A percentile compares a stretch with the other conserved stretches of the same genome.
Evolutionary conservation across 768 basidiomycete genomes (phyloP).

Genomic region (Ramaria sp.): DNA sequence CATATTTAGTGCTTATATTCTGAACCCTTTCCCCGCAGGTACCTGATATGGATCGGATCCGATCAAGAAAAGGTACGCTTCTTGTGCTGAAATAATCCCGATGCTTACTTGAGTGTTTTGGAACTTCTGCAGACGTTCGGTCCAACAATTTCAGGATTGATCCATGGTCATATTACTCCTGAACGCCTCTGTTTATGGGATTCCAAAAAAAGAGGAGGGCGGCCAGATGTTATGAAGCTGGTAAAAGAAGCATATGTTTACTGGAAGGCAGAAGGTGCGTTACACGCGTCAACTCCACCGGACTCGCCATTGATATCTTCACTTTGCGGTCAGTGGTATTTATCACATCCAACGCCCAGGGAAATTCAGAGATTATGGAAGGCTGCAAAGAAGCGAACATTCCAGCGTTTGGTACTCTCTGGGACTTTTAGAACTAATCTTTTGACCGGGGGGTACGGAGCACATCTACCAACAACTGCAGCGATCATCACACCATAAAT

Average conservation of each 20-base stretch:
- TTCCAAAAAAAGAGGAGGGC: conserved; percentile 55
- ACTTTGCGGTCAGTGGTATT: conserved; percentile 43
- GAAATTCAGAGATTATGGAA: conserved; percentile 70
- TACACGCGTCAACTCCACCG: not conserved
- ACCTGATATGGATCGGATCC: conserved; percentile 73
- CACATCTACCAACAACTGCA: too few species aligned
- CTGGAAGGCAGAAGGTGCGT: conserved; percentile 63
- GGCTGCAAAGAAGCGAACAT: conserved; percentile 63
- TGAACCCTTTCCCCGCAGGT: conserved; percentile 30
- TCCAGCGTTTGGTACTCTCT: conserved; percentile 34
- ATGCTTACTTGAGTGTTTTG: not conserved
- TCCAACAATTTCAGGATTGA: conserved; percentile 64
- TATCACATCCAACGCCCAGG: conserved; percentile 71
- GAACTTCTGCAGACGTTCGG: conserved; percentile 44
- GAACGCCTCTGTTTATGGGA: conserved; percentile 73
- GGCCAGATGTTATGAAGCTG: conserved; percentile 70
- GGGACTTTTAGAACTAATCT: conserved; percentile 17
- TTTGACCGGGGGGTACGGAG: too few species aligned
- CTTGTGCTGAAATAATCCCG: not conserved
- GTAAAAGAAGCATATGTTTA: conserved; percentile 54
- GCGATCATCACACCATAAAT: too few species aligned
- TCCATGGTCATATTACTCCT: conserved; percentile 58
- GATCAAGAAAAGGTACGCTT: conserved; percentile 51
- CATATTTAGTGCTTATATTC: not conserved
- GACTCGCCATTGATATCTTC: conserved; percentile 1